phyloP scores from a whole-genome alignment of 2,329 filamentous ascomycete genomes.

The Uncinocarpus reesii region DNA sequence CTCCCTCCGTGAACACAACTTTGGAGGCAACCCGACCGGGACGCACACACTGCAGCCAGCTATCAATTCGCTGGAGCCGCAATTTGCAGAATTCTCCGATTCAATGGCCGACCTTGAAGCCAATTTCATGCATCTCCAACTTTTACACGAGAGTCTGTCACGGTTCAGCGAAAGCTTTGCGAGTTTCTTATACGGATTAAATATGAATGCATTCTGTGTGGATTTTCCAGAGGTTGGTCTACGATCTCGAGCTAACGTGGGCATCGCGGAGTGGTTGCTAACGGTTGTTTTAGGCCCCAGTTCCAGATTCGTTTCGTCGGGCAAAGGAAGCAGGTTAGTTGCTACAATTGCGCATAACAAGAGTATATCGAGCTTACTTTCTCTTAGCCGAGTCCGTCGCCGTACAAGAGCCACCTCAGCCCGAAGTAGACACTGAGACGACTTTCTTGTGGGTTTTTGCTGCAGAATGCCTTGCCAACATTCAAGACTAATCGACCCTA shows the following conservation, averaged over 20 bases:
- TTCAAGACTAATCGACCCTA: neutral
- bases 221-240: conserved; percentile 77
- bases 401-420: conserved; percentile 22
- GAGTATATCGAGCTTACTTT: neutral
- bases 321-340: conserved; percentile 39
- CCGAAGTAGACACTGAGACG: conserved; percentile 53
- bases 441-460: conserved; percentile 64
- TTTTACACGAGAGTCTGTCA: conserved; percentile 90
- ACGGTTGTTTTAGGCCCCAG: conserved; percentile 52
- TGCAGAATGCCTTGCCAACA: neutral
- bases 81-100: conserved; percentile 87
- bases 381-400: conserved; percentile 1
- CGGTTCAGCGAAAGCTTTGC: conserved; percentile 95
- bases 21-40: conserved; percentile 28
- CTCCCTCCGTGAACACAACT: conserved; percentile 66
- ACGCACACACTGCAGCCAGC: conserved; percentile 45
- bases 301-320: conserved; percentile 69
- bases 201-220: conserved; percentile 98
- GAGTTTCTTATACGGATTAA: conserved; percentile 86
- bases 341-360: neutral
- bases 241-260: neutral
- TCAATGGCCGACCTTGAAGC: conserved; percentile 91
- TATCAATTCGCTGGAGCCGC: conserved; percentile 73
- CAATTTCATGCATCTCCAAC: conserved; percentile 92
- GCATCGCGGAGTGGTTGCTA: neutral